Evolutionary conservation across 441 rosid species (phyloP).

Genomic region (Mallotus repandus): DNA sequence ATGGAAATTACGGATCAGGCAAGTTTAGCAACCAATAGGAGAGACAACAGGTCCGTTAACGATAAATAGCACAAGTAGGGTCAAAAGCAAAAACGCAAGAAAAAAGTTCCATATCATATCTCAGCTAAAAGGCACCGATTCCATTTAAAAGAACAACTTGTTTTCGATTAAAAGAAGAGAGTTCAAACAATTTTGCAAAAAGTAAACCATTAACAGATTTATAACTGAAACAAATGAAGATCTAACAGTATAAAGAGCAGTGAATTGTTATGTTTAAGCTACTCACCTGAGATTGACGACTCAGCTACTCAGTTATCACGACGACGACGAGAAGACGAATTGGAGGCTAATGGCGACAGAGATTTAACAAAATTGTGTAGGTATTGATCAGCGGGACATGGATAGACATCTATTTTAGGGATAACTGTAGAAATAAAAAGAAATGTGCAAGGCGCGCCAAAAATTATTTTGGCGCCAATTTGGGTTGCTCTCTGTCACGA

Average conservation of each 20-base stretch:
- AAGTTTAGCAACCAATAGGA: not conserved
- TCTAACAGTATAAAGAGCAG: not conserved
- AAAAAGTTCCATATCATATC: not conserved
- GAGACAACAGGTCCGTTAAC: not conserved
- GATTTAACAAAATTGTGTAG: not conserved
- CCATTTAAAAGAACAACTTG: not conserved
- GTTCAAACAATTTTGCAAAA: not conserved
- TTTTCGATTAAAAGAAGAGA: not conserved
- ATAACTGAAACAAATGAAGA: not conserved
- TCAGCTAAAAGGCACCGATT: not conserved
- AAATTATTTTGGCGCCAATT: conserved; percentile 14
- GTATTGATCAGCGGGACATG: not conserved
- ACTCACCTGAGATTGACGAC: conserved; percentile 8
- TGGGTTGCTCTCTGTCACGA: too few species aligned
- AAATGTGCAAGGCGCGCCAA: not conserved
- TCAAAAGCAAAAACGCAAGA: not conserved
- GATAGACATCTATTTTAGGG: not conserved
- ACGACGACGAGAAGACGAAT: not conserved
- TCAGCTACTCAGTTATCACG: not conserved
- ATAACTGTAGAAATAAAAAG: not conserved
- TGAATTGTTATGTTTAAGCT: not conserved
- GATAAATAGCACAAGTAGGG: not conserved
- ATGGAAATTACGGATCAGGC: too few species aligned
- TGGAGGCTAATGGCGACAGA: not conserved
- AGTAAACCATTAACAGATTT: not conserved